Conservation (phyloP, 345 rosid species). For the Microthlaspi erraticum region DNA sequence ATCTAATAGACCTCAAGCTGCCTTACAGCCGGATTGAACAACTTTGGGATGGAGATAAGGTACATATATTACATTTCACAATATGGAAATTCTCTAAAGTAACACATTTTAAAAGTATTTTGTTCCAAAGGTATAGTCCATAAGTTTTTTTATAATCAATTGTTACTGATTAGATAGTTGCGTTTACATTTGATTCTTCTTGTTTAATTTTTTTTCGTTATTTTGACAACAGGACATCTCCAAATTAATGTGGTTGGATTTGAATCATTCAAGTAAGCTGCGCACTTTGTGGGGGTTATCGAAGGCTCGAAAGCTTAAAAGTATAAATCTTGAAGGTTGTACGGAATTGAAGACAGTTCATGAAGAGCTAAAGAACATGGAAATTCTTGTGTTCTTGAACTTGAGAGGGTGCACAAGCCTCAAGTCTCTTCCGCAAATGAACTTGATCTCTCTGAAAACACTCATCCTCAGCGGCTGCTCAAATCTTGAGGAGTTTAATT, state of each 20-base stretch:
- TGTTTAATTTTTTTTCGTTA: not conserved
- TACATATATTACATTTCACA: not conserved
- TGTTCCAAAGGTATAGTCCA: no score
- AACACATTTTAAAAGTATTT: no score
- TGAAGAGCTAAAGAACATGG: slow-evolving; percentile 19
- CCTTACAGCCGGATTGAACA: slow-evolving; percentile 27
- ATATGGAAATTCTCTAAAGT: no score
- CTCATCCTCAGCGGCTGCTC: slow-evolving; percentile 36
- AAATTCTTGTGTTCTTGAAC: slow-evolving; percentile 30
- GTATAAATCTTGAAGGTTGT: slow-evolving; percentile 36
- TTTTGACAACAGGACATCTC: slow-evolving; percentile 24
- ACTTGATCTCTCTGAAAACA: slow-evolving; percentile 18
- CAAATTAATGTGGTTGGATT: slow-evolving; percentile 34
- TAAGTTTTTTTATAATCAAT: not conserved
- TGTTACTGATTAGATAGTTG: not conserved
- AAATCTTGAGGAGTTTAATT: slow-evolving; percentile 20
- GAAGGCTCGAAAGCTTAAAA: slow-evolving; percentile 31
- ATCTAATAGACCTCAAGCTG: slow-evolving; percentile 40
- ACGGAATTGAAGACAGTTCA: not conserved
- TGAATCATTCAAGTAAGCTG: slow-evolving; percentile 30
- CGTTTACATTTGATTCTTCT: not conserved
- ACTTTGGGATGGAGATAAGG: slow-evolving; percentile 44
- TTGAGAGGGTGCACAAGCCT: slow-evolving; percentile 33
- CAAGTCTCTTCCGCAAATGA: slow-evolving; percentile 11
- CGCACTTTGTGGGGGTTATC: slow-evolving; percentile 34